A percentile compares a stretch with the other conserved stretches of the same genome.
These are phyloP conservation scores for Xylaria sp. DNA, from an alignment of 2,329 filamentous ascomycete genomes.

Conservation along the genomic window DNA sequence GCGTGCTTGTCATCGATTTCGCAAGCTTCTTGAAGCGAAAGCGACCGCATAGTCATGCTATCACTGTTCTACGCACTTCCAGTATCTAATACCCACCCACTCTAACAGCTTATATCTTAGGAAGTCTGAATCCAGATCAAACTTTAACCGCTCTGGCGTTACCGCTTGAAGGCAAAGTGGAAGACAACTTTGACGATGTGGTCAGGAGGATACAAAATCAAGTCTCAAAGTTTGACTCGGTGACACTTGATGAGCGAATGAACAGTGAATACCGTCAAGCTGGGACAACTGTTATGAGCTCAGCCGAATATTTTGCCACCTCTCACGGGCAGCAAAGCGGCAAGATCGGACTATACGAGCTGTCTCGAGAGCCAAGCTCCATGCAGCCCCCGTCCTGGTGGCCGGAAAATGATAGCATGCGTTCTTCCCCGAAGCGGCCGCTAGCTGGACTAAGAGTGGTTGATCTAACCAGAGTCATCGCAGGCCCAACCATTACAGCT, in stretches of 20 bases:
- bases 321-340: conserved; percentile 24
- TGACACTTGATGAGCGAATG: conserved; percentile 27
- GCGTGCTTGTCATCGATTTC: too few relatives aligned
- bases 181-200: conserved; percentile 28
- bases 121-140: conserved; percentile 29
- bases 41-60: too few relatives aligned
- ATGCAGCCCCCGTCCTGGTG: conserved; percentile 55
- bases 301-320: conserved; percentile 30
- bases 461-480: conserved; percentile 61
- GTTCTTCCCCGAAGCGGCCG: conserved; percentile 52
- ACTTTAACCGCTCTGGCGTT: conserved; percentile 28
- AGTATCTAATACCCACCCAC: too few relatives aligned
- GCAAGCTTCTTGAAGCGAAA: too few relatives aligned
- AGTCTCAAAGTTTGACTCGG: conserved; percentile 17
- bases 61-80: too few relatives aligned
- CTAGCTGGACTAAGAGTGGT: conserved; percentile 61
- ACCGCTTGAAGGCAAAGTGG: conserved; percentile 14
- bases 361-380: conserved; percentile 11
- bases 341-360: conserved; percentile 27
- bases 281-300: conserved; percentile 26
- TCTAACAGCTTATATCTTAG: not conserved
- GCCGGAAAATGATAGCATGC: conserved; percentile 46
- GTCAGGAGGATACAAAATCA: conserved; percentile 20
- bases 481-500: conserved; percentile 56
- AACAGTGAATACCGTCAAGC: conserved; percentile 23